Base-by-base conservation (phyloP, 2,329 filamentous ascomycete species). In the Simplicillium sp. region DNA sequence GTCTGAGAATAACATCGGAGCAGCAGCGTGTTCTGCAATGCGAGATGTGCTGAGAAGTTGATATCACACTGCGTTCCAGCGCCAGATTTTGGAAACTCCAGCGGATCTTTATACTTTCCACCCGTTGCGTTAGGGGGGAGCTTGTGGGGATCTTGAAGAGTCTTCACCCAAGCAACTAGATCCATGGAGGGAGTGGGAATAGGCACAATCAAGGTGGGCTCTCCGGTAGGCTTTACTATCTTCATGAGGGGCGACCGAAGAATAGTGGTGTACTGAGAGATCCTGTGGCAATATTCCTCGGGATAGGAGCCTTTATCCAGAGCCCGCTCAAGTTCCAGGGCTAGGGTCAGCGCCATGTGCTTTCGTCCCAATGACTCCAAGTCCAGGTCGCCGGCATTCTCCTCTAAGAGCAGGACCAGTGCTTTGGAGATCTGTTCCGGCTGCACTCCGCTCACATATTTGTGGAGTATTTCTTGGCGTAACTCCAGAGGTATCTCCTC, bases 41-140 rank as follows among this genome's bases (percentile, higher is more conserved):
- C 87, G 3, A 95, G 74, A 35, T 85, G 79, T 14, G 88, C 88
- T 2, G 84, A 84, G 56, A 95, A 95, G 59, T 94, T 94, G 68
- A 96, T 87, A 55, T 95, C 87, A 56, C 86, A 92, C 56, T 89
- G 85, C 12, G 90, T 84, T n/a, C 87, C 87, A 20, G 83, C 75
- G 4, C 81, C 82, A 8, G 68, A 67, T 53, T 86, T 86, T 6
- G 85, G 84, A 43, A 90, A 90, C 57, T 92, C 87, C 2, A 94
- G 73, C 17, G 67, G 67, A 50, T 81, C 73, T 44, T 62, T 65
- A 54, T 74, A 75, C 25, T 65, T 67, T 48, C 79, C 70, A 43
- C 66, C 67, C 5, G 72, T 65, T 46, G 73, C 70, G 52, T 73
- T 70, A 7, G 68, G 65, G 3, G 62, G 50, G 49, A 74, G 59